These are phyloP conservation scores for Alectoria sarmentosa DNA, from an alignment of 495 filamentous ascomycete species.

Conservation along the genomic window DNA sequence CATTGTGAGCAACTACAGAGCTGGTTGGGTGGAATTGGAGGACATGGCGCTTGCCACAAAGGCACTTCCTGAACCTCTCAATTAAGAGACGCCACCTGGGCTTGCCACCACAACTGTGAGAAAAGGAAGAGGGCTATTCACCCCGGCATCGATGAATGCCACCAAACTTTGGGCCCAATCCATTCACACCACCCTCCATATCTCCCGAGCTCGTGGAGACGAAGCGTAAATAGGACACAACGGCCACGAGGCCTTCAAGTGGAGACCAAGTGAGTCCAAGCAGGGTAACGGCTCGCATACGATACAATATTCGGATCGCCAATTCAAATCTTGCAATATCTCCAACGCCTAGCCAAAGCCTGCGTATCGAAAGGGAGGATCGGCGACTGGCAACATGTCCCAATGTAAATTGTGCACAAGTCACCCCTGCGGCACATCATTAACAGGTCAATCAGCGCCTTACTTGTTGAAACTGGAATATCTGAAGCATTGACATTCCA, in stretches of 20 bases:
- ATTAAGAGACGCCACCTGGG: neutral
- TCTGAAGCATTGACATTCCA: neutral
- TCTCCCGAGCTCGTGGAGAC: neutral
- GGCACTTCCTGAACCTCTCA: neutral
- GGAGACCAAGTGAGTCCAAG: neutral
- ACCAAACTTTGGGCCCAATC: neutral
- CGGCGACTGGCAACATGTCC: neutral
- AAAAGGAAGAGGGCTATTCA: too few species aligned
- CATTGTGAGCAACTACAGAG: too few species aligned
- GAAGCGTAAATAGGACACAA: neutral
- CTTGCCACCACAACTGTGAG: too few species aligned
- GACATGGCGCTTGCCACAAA: constrained; percentile 2
- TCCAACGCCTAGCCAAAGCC: neutral
- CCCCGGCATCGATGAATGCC: neutral
- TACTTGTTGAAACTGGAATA: neutral
- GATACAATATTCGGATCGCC: neutral
- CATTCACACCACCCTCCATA: neutral
- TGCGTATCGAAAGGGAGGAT: neutral
- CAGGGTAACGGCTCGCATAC: neutral
- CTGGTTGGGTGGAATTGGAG: too few species aligned
- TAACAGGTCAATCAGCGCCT: neutral
- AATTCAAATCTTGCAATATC: neutral
- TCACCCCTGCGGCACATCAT: neutral
- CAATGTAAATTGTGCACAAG: neutral
- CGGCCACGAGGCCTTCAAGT: neutral